Conservation (phyloP, 257 asterid species). For the Eucommia ulmoides region DNA sequence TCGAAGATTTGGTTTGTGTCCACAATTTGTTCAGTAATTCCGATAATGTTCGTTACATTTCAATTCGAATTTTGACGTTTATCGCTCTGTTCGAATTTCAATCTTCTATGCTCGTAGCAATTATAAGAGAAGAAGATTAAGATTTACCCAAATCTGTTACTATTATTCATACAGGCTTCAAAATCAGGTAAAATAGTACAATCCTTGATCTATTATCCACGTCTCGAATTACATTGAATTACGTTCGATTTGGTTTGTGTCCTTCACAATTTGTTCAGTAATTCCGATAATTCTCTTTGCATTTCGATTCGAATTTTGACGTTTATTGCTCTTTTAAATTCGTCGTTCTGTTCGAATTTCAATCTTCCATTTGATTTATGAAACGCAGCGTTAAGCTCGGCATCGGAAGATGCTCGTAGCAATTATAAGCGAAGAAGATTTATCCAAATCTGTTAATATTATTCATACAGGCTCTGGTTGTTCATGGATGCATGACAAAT, state of each 20-base stretch:
- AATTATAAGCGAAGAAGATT: too few relatives aligned
- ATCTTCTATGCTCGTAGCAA: background rate
- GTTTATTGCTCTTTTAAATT: background rate
- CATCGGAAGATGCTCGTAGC: background rate
- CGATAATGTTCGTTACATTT: background rate
- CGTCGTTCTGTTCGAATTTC: background rate
- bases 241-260: background rate
- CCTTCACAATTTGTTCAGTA: background rate
- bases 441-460: slow-evolving; percentile 4
- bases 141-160: background rate
- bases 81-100: background rate
- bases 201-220: too few relatives aligned
- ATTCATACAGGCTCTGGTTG: slow-evolving; percentile 36
- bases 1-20: background rate
- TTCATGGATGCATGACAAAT: slow-evolving; percentile 48
- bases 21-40: background rate
- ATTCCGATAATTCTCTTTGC: background rate
- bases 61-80: background rate
- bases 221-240: too few relatives aligned
- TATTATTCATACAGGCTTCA: too few relatives aligned
- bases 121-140: too few relatives aligned
- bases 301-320: background rate
- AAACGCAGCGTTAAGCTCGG: too few relatives aligned
- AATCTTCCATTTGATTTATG: background rate
- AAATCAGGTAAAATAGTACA: slow-evolving; percentile 24